These are phyloP conservation scores for Pelargonium myrrhifolium DNA, from an alignment of 441 rosid genomes.

Conservation along the genomic window DNA sequence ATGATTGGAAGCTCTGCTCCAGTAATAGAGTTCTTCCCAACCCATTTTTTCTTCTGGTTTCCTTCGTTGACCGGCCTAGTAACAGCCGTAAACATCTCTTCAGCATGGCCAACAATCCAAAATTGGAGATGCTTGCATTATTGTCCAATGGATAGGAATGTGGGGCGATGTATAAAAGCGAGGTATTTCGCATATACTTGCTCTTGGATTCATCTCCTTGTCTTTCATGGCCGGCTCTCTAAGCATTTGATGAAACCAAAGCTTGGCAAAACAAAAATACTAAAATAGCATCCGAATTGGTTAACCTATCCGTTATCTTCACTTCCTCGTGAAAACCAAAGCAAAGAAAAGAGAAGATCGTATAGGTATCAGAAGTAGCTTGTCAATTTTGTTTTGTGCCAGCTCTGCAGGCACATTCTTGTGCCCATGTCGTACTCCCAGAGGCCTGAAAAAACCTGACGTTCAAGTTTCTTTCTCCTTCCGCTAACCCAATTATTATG, in stretches of 20 bases:
- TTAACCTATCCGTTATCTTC: constrained; percentile 15
- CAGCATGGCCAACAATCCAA: constrained; percentile 10
- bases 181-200: constrained; percentile 12
- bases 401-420: constrained; percentile 58
- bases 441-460: constrained; percentile 63
- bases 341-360: constrained; percentile 11
- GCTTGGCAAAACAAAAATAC: constrained; percentile 15
- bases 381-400: constrained; percentile 14
- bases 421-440: constrained; percentile 70
- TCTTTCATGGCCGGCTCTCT: constrained; percentile 27
- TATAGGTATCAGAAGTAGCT: constrained; percentile 3
- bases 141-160: constrained; percentile 7
- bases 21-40: constrained; percentile 21
- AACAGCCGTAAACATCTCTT: constrained; percentile 17
- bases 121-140: constrained; percentile 12
- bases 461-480: constrained; percentile 74
- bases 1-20: constrained; percentile 23
- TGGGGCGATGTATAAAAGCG: constrained; percentile 11
- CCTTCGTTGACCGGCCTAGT: constrained; percentile 8
- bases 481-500: constrained; percentile 89
- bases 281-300: background rate
- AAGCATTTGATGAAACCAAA: constrained; percentile 31
- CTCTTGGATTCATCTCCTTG: constrained; percentile 22
- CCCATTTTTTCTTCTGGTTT: constrained; percentile 19
- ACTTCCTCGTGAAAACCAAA: constrained; percentile 22